Base-by-base conservation (phyloP, 2,329 filamentous ascomycete genomes). In the Didymella segeticola region DNA sequence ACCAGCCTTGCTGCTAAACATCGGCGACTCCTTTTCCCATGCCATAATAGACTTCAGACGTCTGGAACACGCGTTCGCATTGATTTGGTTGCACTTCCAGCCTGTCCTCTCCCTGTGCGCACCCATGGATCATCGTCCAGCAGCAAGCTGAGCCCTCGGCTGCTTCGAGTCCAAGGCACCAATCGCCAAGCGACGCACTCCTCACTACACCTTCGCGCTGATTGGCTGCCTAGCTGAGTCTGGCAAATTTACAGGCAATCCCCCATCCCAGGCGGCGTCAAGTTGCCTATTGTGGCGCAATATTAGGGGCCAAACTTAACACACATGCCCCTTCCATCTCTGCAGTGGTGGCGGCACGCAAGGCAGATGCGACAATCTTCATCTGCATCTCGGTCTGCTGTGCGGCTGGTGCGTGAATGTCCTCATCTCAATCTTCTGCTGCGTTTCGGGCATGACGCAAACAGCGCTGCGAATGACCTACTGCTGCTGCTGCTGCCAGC, bases 301-400 rank as follows among this genome's bases (percentile, higher is more conserved):
- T 37, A 37, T 65, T 66, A 62, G 53, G 38, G 57, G 58, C 55
- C 52, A 41, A 57, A 39, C 15, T 34, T 33, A 36, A 49, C 45
- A 45, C 46, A 54, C 20, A 12, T n/a, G n/a, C n/a, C 51, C 63
- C 63, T 60, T 65, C 63, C 36, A 59, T 56, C 41, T 45, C 51
- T 50, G 49, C 50, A 59, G 56, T 53, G 53, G 25, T 37, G 59
- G 56, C 53, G 53, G 25, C 31, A 58, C 46, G 56, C 59, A 53
- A 57, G 58, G 61, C 60, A 56, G 58, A 60, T 54, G 57, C 62
- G 53, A 64, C 62, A 54, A 48, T 43, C 26, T 57, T 59, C 51
- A 62, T 68, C 52, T 66, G 63, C 58, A 57, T 52, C 49, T 52
- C 53, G 59, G 65, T 61, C 41, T 57, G 51, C 57, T 53, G 52